Evolutionary conservation across 768 basidiomycete species (phyloP).

Genomic region (Tricholoma matsutake): DNA sequence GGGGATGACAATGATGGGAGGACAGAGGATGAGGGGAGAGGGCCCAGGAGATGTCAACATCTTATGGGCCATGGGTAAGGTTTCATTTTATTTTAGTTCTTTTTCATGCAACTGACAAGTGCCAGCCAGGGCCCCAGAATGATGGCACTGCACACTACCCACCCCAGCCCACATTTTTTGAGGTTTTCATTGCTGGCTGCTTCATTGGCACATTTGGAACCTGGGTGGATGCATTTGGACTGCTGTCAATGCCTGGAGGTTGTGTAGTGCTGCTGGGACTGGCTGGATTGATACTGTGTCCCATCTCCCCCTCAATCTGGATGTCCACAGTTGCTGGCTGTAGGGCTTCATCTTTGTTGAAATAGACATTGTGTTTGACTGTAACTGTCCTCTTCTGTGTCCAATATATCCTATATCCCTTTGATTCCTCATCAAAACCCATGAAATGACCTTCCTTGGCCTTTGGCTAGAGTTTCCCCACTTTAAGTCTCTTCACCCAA

Average conservation of each 20-base stretch:
- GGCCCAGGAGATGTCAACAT: too few relatives aligned
- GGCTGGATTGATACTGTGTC: background rate
- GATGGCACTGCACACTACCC: too few relatives aligned
- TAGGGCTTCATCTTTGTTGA: slow-evolving; percentile 14
- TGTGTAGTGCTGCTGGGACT: too few relatives aligned
- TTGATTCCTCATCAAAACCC: too few relatives aligned
- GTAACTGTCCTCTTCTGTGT: background rate
- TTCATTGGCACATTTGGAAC: background rate
- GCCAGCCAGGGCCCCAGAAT: too few relatives aligned
- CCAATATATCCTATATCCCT: too few relatives aligned
- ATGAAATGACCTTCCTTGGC: background rate
- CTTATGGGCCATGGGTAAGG: too few relatives aligned
- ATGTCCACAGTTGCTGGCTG: background rate
- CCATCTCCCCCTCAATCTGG: background rate
- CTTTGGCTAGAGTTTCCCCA: slow-evolving; percentile 5
- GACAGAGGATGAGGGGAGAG: too few relatives aligned
- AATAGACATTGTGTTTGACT: background rate
- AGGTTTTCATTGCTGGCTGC: background rate
- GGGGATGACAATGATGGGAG: too few relatives aligned
- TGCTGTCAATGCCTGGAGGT: background rate
- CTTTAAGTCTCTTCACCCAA: background rate
- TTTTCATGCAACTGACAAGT: too few relatives aligned
- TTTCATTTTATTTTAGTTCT: too few relatives aligned
- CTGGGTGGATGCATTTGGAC: background rate
- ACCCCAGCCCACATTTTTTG: too few relatives aligned